These are phyloP conservation scores for Penicillium capsulatum DNA, from an alignment of 2,329 filamentous ascomycete genomes.

Conservation along the genomic window DNA sequence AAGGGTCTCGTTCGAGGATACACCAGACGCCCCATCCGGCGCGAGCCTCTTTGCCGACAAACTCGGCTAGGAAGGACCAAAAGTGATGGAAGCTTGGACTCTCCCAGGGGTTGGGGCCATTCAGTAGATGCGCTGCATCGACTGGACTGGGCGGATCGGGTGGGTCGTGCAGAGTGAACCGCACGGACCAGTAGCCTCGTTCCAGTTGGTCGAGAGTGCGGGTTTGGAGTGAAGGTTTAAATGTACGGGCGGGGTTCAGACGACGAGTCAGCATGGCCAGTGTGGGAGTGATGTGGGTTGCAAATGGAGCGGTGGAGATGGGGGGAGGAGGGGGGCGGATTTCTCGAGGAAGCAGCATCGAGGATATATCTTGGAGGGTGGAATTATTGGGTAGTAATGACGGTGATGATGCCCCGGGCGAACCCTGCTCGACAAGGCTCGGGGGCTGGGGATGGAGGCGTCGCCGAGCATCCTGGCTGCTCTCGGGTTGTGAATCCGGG, in stretches of 20 bases:
- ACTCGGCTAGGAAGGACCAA: slow-evolving; percentile 40
- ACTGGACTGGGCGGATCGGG: slow-evolving; percentile 30
- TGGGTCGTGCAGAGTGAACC: slow-evolving; percentile 51
- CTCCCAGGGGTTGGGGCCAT: slow-evolving; percentile 30
- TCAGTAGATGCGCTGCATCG: too few relatives aligned
- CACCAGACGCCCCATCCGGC: slow-evolving; percentile 48
- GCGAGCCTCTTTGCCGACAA: slow-evolving; percentile 36
- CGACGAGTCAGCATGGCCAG: slow-evolving; percentile 52
- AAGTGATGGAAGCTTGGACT: slow-evolving; percentile 35
- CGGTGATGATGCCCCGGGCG: too few relatives aligned
- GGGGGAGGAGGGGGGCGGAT: slow-evolving; percentile 55
- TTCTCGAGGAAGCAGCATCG: slow-evolving; percentile 30
- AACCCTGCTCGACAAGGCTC: not conserved
- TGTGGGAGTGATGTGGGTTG: slow-evolving; percentile 54
- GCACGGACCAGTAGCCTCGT: slow-evolving; percentile 72
- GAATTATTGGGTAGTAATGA: too few relatives aligned
- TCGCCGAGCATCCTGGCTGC: not conserved
- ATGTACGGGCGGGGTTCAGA: slow-evolving; percentile 52
- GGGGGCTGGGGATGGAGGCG: not conserved
- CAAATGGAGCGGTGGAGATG: slow-evolving; percentile 45
- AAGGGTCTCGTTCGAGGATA: slow-evolving; percentile 25
- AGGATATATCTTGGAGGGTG: slow-evolving; percentile 1
- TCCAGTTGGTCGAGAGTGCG: slow-evolving; percentile 58
- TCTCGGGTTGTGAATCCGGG: slow-evolving; percentile 38
- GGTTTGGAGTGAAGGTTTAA: slow-evolving; percentile 48